Evolutionary conservation across 768 basidiomycete genomes (phyloP), one percentile per base, ranked within the genome.

Genomic region (Pisolithus microcarpus): DNA sequence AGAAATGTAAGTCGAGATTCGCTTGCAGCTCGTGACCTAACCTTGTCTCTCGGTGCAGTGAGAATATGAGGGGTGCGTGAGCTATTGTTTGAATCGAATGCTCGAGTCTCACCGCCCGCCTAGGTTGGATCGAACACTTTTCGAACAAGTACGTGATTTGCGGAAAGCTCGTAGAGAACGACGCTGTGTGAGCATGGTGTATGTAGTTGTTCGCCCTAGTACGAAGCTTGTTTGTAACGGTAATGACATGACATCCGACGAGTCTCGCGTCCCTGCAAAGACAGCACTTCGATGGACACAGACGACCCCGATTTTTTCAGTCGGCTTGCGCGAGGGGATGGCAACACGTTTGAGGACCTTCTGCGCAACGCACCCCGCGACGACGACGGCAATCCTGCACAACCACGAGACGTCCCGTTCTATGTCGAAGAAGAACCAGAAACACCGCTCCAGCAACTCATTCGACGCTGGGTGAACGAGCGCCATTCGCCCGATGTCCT

Each of bases 91-190:
- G 13, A 30, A 37, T 24, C 31, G 43, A 19, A 18, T 24, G 34
- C 15, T 30, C 18, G 18, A 28, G 28, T 11, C 21, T 8, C 8
- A 34, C 44, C 46, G 26, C 58, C 48, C 48, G 49, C 49, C 49
- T 45, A 88, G 87, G 90, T 21, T 97, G 93, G 93, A 85, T 91
- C 54, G 89, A 92, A 21, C 93, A 95, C 65, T 96, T 97, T 69
- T 78, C 82, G 38, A 84, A 81, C 76, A 96, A 95, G 65, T 95
- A 96, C 64, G 90, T 91, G 61, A 68, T 91, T 45, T 92, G 91
- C 61, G 93, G 93, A 39, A 85, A 81, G 61, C 77, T 97, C 23
- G 87, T 93, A 48, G 87, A 93, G 70, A 90, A 88, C 61, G 80
- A 81, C 57, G 79, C 75, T 45, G 58, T 72, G 38, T 66, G 49